A percentile compares a stretch with the other conserved stretches of the same genome.
phyloP scores from a whole-genome alignment of 805 yeast species.

The Starmerella potacharoeniae region DNA sequence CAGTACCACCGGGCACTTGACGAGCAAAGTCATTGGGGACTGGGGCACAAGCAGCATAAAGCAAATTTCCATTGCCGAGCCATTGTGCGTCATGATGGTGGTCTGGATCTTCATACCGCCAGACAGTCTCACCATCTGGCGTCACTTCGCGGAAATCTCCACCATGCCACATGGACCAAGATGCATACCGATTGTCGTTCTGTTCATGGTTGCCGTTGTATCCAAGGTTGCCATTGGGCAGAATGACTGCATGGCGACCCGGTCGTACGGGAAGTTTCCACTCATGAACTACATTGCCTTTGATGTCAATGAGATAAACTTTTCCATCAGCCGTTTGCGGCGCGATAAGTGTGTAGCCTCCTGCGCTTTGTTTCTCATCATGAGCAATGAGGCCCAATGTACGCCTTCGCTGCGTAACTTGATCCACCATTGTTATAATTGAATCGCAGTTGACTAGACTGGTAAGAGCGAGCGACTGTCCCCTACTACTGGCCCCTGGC shows the following conservation, averaged over 20 bases:
- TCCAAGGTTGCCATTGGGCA: not conserved
- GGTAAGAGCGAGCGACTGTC: too few relatives aligned
- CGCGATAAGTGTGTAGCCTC: not conserved
- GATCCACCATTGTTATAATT: not conserved
- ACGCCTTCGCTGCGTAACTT: not conserved
- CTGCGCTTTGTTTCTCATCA: not conserved
- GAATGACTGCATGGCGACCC: not conserved
- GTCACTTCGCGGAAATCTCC: not conserved
- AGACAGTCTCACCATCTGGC: not conserved
- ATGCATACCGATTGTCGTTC: not conserved
- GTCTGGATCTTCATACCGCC: not conserved
- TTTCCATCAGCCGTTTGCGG: not conserved
- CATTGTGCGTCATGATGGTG: not conserved
- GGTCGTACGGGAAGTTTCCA: not conserved
- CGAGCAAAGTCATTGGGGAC: too few relatives aligned
- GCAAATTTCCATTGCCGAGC: too few relatives aligned
- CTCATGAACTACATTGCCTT: not conserved
- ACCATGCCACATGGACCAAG: not conserved
- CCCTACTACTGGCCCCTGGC: too few relatives aligned
- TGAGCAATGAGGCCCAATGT: not conserved
- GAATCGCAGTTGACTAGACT: too few relatives aligned
- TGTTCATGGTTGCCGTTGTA: not conserved
- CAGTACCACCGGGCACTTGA: too few relatives aligned
- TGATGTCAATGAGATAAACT: not conserved
- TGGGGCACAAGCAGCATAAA: too few relatives aligned